phyloP scores from a whole-genome alignment of 495 filamentous ascomycete genomes.

The Geoglossum glabrum region DNA sequence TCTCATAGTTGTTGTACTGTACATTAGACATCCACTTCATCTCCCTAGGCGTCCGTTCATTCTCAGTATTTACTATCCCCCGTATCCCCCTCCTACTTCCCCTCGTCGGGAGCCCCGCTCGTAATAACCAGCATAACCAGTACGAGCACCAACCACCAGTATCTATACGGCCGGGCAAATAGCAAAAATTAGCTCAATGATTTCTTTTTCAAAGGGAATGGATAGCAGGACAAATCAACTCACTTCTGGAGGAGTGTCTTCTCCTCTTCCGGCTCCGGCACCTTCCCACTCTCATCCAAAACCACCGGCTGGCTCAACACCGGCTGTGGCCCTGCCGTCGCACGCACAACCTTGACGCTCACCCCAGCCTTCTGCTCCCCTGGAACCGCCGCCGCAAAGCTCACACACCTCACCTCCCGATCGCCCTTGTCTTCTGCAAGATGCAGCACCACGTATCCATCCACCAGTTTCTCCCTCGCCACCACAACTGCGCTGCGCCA shows the following conservation, averaged over 20 bases:
- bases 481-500: not conserved
- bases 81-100: not conserved
- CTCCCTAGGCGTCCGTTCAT: too few relatives aligned
- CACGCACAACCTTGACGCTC: not conserved
- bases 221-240: not conserved
- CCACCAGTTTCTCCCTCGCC: not conserved
- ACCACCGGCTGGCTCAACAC: conserved; percentile 7
- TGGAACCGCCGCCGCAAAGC: not conserved
- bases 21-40: too few relatives aligned
- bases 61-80: too few relatives aligned
- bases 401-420: not conserved
- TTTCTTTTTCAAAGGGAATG: not conserved
- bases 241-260: conserved; percentile 10
- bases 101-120: not conserved
- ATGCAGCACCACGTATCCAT: not conserved
- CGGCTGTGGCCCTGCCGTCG: not conserved
- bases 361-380: not conserved
- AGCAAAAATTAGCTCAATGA: not conserved
- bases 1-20: too few relatives aligned
- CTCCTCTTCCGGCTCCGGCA: conserved; percentile 7
- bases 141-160: conserved; percentile 7
- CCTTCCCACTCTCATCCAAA: conserved; percentile 3
- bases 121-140: not conserved
- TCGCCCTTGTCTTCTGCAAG: not conserved
- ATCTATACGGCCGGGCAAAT: not conserved